Percentiles rank a stretch among this genome's conserved stretches.
phyloP scores from a whole-genome alignment of 2,329 filamentous ascomycete species.

The Pestalotiopsis sp. region DNA sequence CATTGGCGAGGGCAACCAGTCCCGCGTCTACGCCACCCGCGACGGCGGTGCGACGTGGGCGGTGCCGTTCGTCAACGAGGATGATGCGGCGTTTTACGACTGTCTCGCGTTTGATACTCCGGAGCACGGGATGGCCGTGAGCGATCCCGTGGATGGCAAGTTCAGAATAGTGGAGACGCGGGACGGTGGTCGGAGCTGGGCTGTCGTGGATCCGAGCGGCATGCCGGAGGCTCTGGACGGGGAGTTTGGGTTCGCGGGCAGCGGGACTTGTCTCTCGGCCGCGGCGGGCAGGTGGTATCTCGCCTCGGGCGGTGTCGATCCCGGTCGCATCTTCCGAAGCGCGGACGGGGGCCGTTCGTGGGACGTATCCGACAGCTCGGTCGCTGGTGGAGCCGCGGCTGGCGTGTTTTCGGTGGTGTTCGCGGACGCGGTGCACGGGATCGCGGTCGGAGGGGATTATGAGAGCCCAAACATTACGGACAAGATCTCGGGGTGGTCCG shows the following conservation, averaged over 20 bases:
- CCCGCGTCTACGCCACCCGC: slow-evolving; percentile 33
- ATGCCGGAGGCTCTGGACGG: slow-evolving; percentile 30
- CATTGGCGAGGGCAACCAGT: slow-evolving; percentile 33
- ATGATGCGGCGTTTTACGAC: slow-evolving; percentile 35
- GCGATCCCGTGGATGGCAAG: slow-evolving; percentile 35
- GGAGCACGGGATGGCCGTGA: slow-evolving; percentile 31
- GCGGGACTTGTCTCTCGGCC: slow-evolving; percentile 35
- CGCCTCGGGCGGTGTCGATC: slow-evolving; percentile 30
- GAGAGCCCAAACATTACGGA: slow-evolving; percentile 22
- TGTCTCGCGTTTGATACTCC: slow-evolving; percentile 33
- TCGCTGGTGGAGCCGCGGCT: slow-evolving; percentile 28
- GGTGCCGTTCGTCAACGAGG: slow-evolving; percentile 30
- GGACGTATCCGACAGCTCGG: slow-evolving; percentile 27
- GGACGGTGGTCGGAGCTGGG: slow-evolving; percentile 32
- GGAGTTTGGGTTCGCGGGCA: slow-evolving; percentile 35
- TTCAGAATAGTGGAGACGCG: slow-evolving; percentile 34
- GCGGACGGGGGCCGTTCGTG: slow-evolving; percentile 26
- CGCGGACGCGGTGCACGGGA: slow-evolving; percentile 26
- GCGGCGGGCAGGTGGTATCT: slow-evolving; percentile 31
- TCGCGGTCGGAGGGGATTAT: slow-evolving; percentile 36
- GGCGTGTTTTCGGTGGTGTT: slow-evolving; percentile 38
- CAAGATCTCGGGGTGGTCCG: slow-evolving; percentile 32
- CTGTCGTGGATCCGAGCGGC: slow-evolving; percentile 23
- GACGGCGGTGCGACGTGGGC: slow-evolving; percentile 32
- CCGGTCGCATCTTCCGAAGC: slow-evolving; percentile 31